Evolutionary conservation across 768 basidiomycete genomes (phyloP), one percentile per base, ranked within the genome.

Genomic region (Kwoniella newhampshirensis): DNA sequence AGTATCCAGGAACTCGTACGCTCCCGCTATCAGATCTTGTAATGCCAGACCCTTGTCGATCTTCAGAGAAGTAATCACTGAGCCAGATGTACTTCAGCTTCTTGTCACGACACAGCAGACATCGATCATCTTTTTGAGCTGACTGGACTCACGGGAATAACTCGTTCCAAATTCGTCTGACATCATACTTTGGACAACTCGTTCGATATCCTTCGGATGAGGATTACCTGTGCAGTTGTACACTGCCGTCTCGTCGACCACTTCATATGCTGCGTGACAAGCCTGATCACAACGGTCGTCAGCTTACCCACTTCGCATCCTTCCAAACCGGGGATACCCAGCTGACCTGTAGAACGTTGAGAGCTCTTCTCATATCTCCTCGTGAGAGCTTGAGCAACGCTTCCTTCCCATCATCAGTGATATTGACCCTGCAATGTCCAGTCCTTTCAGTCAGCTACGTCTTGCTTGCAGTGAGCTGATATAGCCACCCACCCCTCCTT

Each of bases 181-280:
- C 71, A 98, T 83, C 96, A 99, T 98, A 8, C 88, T 89, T 62
- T 89, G 86, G 28, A 98, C 89, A 37, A 99, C 88, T 11, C 84
- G 83, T 71, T 93, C 91, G 43, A 99, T 91, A 77, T 99, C 96
- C 25, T 84, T 82, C 0, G 96, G 96, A 74, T 97, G 92, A 18
- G 96, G 96, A 65, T 86, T 93, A 37, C 96, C 96, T 0, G 96
- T 98, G 75, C 94, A 98, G 64, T 87, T 90, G 76, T 98, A 99
- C 21, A 99, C 85, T 62, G 96, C 91, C 0, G 85, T 84, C 78
- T 97, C 93, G 54, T 89, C 88, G 28, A 86, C 85, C 9, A 83
- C 75, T 40, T 93, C 90, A 73, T 97, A 99, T 3, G 94, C 96
- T 15, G 96, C 93, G 75, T 98, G 91, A 70, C 96, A 99, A 0